Evolutionary conservation across 2,329 filamentous ascomycete species (phyloP).

Genomic region (Stagonosporopsis chrysanthemi): DNA sequence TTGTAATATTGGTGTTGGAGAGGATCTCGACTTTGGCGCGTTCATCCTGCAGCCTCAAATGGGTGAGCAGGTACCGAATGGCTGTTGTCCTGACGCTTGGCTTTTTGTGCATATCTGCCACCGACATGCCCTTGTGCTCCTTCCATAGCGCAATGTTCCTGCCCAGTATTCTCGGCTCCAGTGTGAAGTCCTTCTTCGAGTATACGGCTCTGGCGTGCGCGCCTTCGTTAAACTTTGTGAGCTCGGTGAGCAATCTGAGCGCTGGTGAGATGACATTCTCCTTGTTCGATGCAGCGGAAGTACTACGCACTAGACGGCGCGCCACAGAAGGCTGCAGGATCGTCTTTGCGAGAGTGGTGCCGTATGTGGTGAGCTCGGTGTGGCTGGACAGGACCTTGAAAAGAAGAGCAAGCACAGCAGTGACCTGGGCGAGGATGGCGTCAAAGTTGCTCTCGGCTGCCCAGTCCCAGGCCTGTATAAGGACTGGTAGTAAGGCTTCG

Average conservation of each 20-base stretch:
- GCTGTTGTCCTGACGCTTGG: conserved; percentile 86
- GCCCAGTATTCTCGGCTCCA: conserved; percentile 73
- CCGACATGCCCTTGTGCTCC: conserved; percentile 56
- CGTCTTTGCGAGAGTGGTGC: conserved; percentile 79
- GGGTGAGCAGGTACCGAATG: conserved; percentile 79
- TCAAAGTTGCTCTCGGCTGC: conserved; percentile 82
- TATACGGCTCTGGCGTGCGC: conserved; percentile 79
- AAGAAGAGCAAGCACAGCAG: conserved; percentile 81
- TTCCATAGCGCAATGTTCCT: conserved; percentile 79
- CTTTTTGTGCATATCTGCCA: conserved; percentile 69
- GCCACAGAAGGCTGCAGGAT: conserved; percentile 82
- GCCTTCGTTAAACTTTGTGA: conserved; percentile 86
- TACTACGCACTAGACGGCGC: conserved; percentile 78
- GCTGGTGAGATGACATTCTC: conserved; percentile 90
- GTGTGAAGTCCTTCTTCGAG: conserved; percentile 76
- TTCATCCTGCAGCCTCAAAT: conserved; percentile 78
- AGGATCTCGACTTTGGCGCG: conserved; percentile 84
- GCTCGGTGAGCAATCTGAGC: conserved; percentile 82
- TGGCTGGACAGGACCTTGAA: conserved; percentile 78
- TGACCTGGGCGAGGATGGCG: conserved; percentile 78
- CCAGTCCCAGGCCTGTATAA: conserved; percentile 89
- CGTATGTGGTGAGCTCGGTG: conserved; percentile 77
- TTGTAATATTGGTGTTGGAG: conserved; percentile 73
- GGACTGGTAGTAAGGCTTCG: conserved; percentile 73
- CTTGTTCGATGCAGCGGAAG: conserved; percentile 82